Percentiles rank a stretch among this genome's conserved stretches.
phyloP scores from a whole-genome alignment of 192 early-diverging fungal species.

The Mortierella claussenii region DNA sequence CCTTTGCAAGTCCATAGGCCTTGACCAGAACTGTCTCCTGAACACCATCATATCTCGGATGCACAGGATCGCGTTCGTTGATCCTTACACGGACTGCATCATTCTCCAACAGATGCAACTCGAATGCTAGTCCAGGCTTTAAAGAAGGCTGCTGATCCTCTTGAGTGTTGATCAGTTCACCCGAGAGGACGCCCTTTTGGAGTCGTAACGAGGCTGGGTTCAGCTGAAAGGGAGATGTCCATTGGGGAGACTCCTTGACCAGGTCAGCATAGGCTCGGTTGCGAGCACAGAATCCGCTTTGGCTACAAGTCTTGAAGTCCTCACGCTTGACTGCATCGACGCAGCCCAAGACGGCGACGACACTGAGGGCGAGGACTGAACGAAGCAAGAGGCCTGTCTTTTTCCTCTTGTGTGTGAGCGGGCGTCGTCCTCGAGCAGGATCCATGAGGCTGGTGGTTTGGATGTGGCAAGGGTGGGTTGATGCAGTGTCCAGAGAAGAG shows the following conservation, averaged over 20 bases:
- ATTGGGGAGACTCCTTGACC: constrained; percentile 27
- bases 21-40: constrained; percentile 64
- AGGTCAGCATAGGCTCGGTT: constrained; percentile 87
- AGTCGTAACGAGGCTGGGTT: constrained; percentile 67
- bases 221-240: constrained; percentile 72
- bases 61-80: constrained; percentile 73
- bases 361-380: constrained; percentile 37
- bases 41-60: constrained; percentile 76
- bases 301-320: constrained; percentile 93
- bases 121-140: constrained; percentile 50
- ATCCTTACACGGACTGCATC: constrained; percentile 69
- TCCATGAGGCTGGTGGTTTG: too few relatives aligned
- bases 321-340: constrained; percentile 73
- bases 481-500: too few relatives aligned
- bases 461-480: too few relatives aligned
- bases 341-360: constrained; percentile 23
- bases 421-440: too few relatives aligned
- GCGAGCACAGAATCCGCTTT: constrained; percentile 88
- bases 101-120: constrained; percentile 65
- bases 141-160: constrained; percentile 19
- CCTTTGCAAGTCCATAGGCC: constrained; percentile 23
- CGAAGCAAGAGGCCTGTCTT: constrained; percentile 35
- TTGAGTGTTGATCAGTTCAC: constrained; percentile 65
- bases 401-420: too few relatives aligned
- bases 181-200: constrained; percentile 62